Percentiles rank a stretch among this genome's conserved stretches.
Conservation (phyloP, 352 stramenopile species). For the Hyphochytrium catenoides region DNA sequence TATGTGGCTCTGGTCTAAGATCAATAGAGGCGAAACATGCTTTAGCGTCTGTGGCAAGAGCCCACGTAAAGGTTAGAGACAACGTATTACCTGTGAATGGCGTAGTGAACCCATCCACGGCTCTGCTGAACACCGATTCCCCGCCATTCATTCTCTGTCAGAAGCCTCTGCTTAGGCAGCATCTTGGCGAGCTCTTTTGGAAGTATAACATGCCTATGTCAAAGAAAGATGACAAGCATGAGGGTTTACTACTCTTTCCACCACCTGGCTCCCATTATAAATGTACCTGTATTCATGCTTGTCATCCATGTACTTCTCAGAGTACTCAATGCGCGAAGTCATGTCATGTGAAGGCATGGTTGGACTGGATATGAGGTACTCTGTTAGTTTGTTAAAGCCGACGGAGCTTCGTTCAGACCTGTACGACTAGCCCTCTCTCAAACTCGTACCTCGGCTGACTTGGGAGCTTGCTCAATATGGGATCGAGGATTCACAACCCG, state of each 20-base stretch:
- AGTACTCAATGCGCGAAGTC: constrained; percentile 78
- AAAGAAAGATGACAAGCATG: neutral
- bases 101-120: constrained; percentile 95
- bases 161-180: constrained; percentile 89
- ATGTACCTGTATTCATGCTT: constrained; percentile 70
- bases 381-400: too few relatives aligned
- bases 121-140: constrained; percentile 91
- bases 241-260: neutral
- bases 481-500: too few relatives aligned
- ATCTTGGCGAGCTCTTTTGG: too few relatives aligned
- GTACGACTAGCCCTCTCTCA: too few relatives aligned
- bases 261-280: neutral
- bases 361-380: too few relatives aligned
- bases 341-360: constrained; percentile 57
- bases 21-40: neutral
- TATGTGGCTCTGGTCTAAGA: constrained; percentile 86
- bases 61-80: neutral
- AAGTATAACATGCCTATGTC: constrained; percentile 60
- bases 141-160: constrained; percentile 92
- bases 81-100: constrained; percentile 76
- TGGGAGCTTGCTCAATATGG: too few relatives aligned
- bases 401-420: too few relatives aligned
- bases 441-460: too few relatives aligned
- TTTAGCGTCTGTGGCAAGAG: neutral
- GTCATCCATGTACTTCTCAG: constrained; percentile 81